Conservation (phyloP, 495 filamentous ascomycete genomes). For the Talaromyces thailandensis region DNA sequence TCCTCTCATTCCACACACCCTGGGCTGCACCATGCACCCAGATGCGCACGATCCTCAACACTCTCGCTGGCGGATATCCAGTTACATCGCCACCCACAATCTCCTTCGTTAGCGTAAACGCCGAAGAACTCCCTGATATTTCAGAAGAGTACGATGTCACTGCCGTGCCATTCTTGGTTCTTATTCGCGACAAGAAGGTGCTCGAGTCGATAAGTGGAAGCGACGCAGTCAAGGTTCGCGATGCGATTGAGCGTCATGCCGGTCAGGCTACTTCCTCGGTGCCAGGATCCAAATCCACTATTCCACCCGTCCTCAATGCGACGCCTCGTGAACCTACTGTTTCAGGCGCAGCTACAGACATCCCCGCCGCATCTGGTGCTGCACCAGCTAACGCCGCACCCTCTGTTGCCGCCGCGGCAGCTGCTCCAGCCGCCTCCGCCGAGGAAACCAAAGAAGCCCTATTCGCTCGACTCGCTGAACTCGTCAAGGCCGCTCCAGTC, state of each 20-base stretch:
- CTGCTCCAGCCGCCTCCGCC: slow-evolving; percentile 26
- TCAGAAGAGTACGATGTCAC: slow-evolving; percentile 86
- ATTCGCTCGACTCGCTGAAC: slow-evolving; percentile 60
- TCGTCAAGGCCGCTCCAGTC: slow-evolving; percentile 90
- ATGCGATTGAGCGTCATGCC: slow-evolving; percentile 74
- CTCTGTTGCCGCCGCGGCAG: slow-evolving; percentile 35
- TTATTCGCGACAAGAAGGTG: slow-evolving; percentile 59
- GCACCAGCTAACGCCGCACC: slow-evolving; percentile 36
- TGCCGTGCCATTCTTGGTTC: slow-evolving; percentile 84
- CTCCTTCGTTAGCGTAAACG: slow-evolving; percentile 80
- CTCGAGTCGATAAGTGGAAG: slow-evolving; percentile 80
- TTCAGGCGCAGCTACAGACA: slow-evolving; percentile 28
- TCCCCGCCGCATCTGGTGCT: slow-evolving; percentile 31
- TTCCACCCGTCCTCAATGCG: slow-evolving; percentile 45
- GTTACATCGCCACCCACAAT: slow-evolving; percentile 52
- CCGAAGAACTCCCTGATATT: slow-evolving; percentile 80
- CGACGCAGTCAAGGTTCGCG: slow-evolving; percentile 72
- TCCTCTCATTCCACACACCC: slow-evolving; percentile 89
- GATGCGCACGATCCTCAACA: slow-evolving; percentile 78
- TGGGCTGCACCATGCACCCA: slow-evolving; percentile 96
- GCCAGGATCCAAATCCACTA: slow-evolving; percentile 22
- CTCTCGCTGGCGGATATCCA: slow-evolving; percentile 76
- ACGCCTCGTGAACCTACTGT: slow-evolving; percentile 33
- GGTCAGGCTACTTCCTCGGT: slow-evolving; percentile 23
- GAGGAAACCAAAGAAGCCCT: slow-evolving; percentile 69